phyloP scores from a whole-genome alignment of 2,329 filamentous ascomycete genomes.

The Botrytis fragariae region DNA sequence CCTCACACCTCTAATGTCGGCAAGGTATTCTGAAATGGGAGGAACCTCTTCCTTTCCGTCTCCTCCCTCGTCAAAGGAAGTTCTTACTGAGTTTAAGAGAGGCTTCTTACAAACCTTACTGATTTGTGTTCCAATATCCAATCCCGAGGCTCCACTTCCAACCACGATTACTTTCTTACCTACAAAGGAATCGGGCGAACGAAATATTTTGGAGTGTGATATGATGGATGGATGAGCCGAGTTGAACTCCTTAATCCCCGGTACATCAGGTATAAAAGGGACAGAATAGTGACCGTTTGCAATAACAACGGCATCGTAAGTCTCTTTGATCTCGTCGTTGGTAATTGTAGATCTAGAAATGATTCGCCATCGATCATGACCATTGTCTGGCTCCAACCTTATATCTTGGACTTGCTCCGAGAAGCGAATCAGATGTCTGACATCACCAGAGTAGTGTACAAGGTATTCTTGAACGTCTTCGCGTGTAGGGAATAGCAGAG shows the following conservation, averaged over 20 bases:
- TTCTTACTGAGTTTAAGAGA: slow-evolving; percentile 63
- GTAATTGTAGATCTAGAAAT: slow-evolving; percentile 32
- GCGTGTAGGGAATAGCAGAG: slow-evolving; percentile 72
- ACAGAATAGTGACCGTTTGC: slow-evolving; percentile 74
- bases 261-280: slow-evolving; percentile 63
- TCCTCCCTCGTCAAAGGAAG: slow-evolving; percentile 43
- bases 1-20: slow-evolving; percentile 56
- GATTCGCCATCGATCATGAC: slow-evolving; percentile 55
- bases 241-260: slow-evolving; percentile 59
- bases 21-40: slow-evolving; percentile 57
- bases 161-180: slow-evolving; percentile 78
- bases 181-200: slow-evolving; percentile 59
- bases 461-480: slow-evolving; percentile 72
- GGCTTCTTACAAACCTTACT: slow-evolving; percentile 55
- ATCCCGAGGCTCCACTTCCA: slow-evolving; percentile 78
- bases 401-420: slow-evolving; percentile 67
- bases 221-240: slow-evolving; percentile 57
- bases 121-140: slow-evolving; percentile 81
- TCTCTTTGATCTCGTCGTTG: slow-evolving; percentile 24
- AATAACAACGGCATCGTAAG: slow-evolving; percentile 70
- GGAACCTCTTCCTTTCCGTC: slow-evolving; percentile 50
- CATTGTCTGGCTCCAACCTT: slow-evolving; percentile 34
- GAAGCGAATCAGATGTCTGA: slow-evolving; percentile 67
- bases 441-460: slow-evolving; percentile 60
- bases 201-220: slow-evolving; percentile 78